A percentile compares a stretch with the other conserved stretches of the same genome.
Conservation (phyloP, 129 eudicot species). For the Chrysanthemum lavandulifolium region DNA sequence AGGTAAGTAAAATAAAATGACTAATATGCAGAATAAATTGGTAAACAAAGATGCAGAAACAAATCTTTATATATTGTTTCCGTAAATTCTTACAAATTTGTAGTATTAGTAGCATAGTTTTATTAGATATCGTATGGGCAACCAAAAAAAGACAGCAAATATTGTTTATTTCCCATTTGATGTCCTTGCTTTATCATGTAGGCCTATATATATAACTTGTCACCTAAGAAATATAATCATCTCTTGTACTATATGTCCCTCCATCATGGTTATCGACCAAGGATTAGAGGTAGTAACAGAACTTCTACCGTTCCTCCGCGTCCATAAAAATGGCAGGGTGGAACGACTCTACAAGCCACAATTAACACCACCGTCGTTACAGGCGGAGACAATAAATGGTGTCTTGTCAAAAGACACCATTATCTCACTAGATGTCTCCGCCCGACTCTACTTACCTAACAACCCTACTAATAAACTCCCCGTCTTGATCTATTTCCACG, state of each 20-base stretch:
- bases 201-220: background rate
- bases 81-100: constrained; percentile 1
- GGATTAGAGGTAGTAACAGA: constrained; percentile 6
- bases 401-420: constrained; percentile 30
- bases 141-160: background rate
- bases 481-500: constrained; percentile 54
- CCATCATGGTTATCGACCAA: constrained; percentile 15
- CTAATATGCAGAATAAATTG: background rate
- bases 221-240: background rate
- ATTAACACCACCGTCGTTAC: constrained; percentile 26
- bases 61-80: background rate
- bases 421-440: constrained; percentile 30
- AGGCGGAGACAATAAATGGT: background rate
- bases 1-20: too few relatives aligned
- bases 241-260: background rate
- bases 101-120: background rate
- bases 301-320: constrained; percentile 31
- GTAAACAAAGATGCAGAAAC: background rate
- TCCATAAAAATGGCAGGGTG: constrained; percentile 42
- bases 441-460: constrained; percentile 32
- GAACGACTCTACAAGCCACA: constrained; percentile 42
- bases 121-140: background rate
- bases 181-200: background rate
- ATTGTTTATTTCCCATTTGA: constrained; percentile 6
- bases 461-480: constrained; percentile 33